Percentiles rank a stretch among this genome's conserved stretches.
phyloP scores from a whole-genome alignment of 441 rosid genomes.

The Gossypium schwendimanii region DNA sequence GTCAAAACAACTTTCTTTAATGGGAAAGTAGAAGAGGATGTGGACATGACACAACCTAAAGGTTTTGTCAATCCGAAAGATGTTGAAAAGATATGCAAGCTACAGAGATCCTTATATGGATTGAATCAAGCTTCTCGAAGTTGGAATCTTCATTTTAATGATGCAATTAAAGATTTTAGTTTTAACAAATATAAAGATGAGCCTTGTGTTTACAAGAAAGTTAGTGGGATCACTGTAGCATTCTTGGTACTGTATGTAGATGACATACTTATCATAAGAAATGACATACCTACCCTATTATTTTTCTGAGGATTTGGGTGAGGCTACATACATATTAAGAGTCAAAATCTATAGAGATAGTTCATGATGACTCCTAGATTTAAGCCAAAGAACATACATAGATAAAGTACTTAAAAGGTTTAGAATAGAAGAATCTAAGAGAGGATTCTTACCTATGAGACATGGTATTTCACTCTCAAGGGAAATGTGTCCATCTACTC shows the following conservation, averaged over 20 bases:
- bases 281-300: not conserved
- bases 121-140: no score
- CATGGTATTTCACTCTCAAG: not conserved
- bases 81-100: not conserved
- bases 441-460: not conserved
- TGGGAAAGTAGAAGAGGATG: not conserved
- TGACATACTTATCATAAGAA: not conserved
- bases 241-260: not conserved
- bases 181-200: not conserved
- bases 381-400: not conserved
- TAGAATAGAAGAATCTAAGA: not conserved
- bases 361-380: not conserved
- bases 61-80: not conserved
- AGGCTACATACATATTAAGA: not conserved
- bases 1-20: not conserved
- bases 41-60: not conserved
- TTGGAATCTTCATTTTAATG: not conserved
- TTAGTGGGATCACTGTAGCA: not conserved
- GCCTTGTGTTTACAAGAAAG: not conserved
- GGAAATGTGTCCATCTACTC: not conserved
- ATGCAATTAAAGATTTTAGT: not conserved
- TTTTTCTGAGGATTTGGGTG: not conserved
- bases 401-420: not conserved
- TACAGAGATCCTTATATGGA: not conserved
- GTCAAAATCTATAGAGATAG: not conserved